These are phyloP conservation scores for Ganoderma meredithae DNA, from an alignment of 1,284 basidiomycete species.

Conservation along the genomic window DNA sequence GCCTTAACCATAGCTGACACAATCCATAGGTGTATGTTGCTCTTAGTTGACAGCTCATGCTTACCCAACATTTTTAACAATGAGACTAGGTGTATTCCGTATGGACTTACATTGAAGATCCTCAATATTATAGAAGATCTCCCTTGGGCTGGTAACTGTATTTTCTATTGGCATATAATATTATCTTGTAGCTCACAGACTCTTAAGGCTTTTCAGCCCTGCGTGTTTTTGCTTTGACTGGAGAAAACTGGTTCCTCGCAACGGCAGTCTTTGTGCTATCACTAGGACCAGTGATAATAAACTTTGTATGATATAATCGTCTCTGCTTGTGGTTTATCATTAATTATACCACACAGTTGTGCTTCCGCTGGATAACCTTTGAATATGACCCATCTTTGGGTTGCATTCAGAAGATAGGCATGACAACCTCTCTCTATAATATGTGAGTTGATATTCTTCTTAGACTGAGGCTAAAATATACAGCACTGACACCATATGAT, in stretches of 20 bases:
- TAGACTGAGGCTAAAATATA: too few relatives aligned
- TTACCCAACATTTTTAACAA: background rate
- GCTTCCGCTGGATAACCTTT: background rate
- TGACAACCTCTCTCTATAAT: background rate
- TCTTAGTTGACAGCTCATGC: too few relatives aligned
- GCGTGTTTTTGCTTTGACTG: slow-evolving; percentile 19
- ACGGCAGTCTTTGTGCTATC: slow-evolving; percentile 7
- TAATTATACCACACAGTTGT: background rate
- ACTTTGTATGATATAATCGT: slow-evolving; percentile 7
- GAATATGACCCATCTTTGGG: background rate
- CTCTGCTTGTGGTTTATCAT: background rate
- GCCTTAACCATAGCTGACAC: background rate
- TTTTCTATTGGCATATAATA: background rate
- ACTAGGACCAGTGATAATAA: slow-evolving; percentile 2
- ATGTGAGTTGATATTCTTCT: too few relatives aligned
- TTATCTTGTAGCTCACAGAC: background rate
- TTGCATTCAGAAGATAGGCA: background rate
- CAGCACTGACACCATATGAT: background rate
- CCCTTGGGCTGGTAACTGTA: slow-evolving; percentile 8
- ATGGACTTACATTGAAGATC: background rate
- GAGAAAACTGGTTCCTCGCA: background rate
- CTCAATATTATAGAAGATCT: slow-evolving; percentile 1
- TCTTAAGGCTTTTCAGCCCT: slow-evolving; percentile 19
- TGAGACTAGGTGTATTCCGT: background rate
- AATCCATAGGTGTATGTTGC: background rate